Evolutionary conservation across 441 rosid genomes (phyloP).

Genomic region (Croton laevigatus): DNA sequence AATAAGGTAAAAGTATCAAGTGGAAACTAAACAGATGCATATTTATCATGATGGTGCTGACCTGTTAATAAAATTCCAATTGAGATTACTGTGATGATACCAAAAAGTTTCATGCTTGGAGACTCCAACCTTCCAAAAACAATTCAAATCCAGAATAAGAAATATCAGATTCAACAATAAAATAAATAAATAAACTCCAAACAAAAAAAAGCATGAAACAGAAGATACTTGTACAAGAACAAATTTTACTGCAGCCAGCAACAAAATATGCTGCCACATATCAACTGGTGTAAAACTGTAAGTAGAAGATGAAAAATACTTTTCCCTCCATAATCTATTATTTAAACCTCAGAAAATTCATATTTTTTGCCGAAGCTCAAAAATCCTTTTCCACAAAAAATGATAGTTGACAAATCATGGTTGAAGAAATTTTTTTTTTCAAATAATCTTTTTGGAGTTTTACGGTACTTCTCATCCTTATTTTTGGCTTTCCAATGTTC

Average conservation of each 20-base stretch:
- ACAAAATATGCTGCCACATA: background rate
- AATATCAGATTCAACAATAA: background rate
- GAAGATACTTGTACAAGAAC: background rate
- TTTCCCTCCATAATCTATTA: background rate
- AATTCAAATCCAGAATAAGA: conserved; percentile 24
- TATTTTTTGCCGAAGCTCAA: background rate
- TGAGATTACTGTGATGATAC: conserved; percentile 81
- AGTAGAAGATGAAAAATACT: background rate
- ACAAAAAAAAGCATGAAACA: background rate
- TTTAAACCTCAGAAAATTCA: background rate
- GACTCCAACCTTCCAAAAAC: conserved; percentile 73
- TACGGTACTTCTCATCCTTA: too few species aligned
- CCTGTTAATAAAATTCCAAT: conserved; percentile 87
- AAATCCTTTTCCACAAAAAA: background rate
- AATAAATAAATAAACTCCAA: background rate
- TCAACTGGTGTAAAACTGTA: background rate
- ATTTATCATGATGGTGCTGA: conserved; percentile 24
- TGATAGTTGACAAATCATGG: background rate
- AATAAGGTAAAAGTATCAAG: background rate
- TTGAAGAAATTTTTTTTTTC: background rate
- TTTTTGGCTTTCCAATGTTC: too few species aligned
- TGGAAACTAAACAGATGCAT: background rate
- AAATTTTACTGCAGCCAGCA: background rate
- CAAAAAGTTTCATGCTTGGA: conserved; percentile 87
- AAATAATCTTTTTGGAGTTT: too few species aligned